A percentile compares a stretch with the other conserved stretches of the same genome.
These are phyloP conservation scores for Mollisia scopiformis DNA, from an alignment of 2,329 filamentous ascomycete species.

Conservation along the genomic window DNA sequence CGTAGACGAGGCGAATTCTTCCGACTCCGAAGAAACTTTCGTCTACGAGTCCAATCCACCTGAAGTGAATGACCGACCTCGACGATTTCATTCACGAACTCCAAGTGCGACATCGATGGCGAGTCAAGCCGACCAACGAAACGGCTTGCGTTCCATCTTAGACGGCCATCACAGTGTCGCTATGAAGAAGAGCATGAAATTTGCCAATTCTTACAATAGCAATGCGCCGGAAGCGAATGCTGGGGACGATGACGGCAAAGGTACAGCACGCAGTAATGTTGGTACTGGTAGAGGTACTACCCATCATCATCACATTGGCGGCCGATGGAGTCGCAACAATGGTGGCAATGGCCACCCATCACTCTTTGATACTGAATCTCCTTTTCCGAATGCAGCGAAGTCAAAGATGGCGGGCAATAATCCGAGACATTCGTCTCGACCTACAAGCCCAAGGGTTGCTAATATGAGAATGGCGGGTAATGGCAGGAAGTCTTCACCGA, in stretches of 20 bases:
- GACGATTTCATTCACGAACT: slow-evolving; percentile 88
- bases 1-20: slow-evolving; percentile 94
- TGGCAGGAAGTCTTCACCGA: slow-evolving; percentile 61
- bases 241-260: slow-evolving; percentile 69
- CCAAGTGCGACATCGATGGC: slow-evolving; percentile 88
- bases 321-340: slow-evolving; percentile 73
- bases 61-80: slow-evolving; percentile 62
- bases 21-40: slow-evolving; percentile 97
- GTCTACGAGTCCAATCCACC: slow-evolving; percentile 98
- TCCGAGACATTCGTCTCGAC: slow-evolving; percentile 65
- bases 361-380: slow-evolving; percentile 76
- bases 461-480: slow-evolving; percentile 47
- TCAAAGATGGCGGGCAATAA: slow-evolving; percentile 62
- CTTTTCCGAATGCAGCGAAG: slow-evolving; percentile 70
- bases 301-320: slow-evolving; percentile 80
- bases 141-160: slow-evolving; percentile 58
- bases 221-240: slow-evolving; percentile 52
- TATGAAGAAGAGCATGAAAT: slow-evolving; percentile 95
- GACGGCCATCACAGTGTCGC: slow-evolving; percentile 65
- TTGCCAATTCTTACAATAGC: slow-evolving; percentile 75
- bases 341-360: slow-evolving; percentile 69
- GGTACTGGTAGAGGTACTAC: slow-evolving; percentile 68
- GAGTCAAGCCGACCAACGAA: slow-evolving; percentile 65
- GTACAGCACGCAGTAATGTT: slow-evolving; percentile 60
- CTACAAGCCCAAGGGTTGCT: slow-evolving; percentile 68